Conservation (phyloP, 768 basidiomycete species). For the Lactifluus volemus region DNA sequence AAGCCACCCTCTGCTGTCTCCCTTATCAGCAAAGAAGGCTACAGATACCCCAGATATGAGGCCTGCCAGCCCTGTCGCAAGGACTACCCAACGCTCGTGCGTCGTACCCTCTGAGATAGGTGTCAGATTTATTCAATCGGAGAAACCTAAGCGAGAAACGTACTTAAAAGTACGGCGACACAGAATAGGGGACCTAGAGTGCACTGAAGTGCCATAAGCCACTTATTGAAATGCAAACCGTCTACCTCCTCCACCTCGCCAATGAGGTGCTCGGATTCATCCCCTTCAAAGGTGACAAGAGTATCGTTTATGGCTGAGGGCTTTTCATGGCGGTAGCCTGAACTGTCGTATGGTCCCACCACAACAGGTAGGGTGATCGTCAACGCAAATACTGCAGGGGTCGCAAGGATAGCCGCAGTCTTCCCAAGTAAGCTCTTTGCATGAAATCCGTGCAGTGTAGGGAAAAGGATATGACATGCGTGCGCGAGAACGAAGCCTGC, state of each 20-base stretch:
- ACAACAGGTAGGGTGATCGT: conserved; percentile 92
- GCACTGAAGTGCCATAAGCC: conserved; percentile 81
- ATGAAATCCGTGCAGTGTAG: conserved; percentile 67
- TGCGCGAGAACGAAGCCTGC: conserved; percentile 29
- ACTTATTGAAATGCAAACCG: conserved; percentile 62
- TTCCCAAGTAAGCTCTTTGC: conserved; percentile 63
- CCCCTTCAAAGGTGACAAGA: conserved; percentile 66
- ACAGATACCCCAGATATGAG: conserved; percentile 46
- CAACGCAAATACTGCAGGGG: conserved; percentile 77
- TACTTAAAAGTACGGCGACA: conserved; percentile 68
- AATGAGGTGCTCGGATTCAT: conserved; percentile 58
- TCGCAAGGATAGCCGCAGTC: conserved; percentile 69
- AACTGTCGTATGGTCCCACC: conserved; percentile 43
- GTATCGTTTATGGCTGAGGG: conserved; percentile 31
- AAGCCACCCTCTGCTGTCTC: conserved; percentile 46
- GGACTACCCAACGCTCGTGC: conserved; percentile 41
- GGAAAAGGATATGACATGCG: conserved; percentile 65
- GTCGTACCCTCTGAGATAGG: conserved; percentile 35
- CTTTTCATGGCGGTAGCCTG: conserved; percentile 34
- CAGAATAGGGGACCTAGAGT: conserved; percentile 75
- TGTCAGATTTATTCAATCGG: background rate
- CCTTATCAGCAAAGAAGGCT: conserved; percentile 48
- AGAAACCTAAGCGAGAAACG: conserved; percentile 24
- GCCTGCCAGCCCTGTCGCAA: conserved; percentile 50
- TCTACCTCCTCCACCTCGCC: conserved; percentile 67